Evolutionary conservation across 164 flowering plant species (phyloP).

Genomic region (Tinospora cordifolia): DNA sequence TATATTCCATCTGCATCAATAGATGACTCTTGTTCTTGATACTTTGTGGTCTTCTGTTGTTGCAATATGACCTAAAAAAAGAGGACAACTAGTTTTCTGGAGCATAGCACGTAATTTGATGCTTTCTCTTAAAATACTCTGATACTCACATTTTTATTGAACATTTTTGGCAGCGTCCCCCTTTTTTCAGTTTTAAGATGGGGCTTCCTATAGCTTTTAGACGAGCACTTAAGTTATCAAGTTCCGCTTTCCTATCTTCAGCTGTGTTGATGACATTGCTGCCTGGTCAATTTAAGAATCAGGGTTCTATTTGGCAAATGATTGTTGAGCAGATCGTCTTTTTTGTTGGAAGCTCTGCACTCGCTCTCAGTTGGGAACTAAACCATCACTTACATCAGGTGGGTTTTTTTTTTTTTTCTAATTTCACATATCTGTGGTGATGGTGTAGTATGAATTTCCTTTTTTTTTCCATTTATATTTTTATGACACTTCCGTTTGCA

Average conservation of each 20-base stretch:
- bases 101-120: background rate
- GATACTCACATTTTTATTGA: slow-evolving; percentile 12
- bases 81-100: too few species aligned
- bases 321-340: slow-evolving; percentile 43
- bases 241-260: slow-evolving; percentile 41
- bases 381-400: slow-evolving; percentile 82
- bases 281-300: slow-evolving; percentile 26
- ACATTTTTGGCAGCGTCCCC: slow-evolving; percentile 57
- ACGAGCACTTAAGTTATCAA: slow-evolving; percentile 56
- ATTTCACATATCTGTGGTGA: background rate
- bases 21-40: background rate
- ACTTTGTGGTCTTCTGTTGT: background rate
- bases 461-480: too few species aligned
- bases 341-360: slow-evolving; percentile 41
- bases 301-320: slow-evolving; percentile 27
- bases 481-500: background rate
- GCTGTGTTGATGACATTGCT: slow-evolving; percentile 32
- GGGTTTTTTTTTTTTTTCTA: slow-evolving; percentile 5
- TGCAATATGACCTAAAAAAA: too few species aligned
- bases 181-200: slow-evolving; percentile 87
- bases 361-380: slow-evolving; percentile 76
- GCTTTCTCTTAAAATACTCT: background rate
- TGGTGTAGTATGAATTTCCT: background rate
- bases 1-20: background rate
- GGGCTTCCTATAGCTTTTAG: slow-evolving; percentile 50